These are phyloP conservation scores for Odonthalia washingtoniensis DNA, from an alignment of 31 red algal genomes.

Conservation along the genomic window DNA sequence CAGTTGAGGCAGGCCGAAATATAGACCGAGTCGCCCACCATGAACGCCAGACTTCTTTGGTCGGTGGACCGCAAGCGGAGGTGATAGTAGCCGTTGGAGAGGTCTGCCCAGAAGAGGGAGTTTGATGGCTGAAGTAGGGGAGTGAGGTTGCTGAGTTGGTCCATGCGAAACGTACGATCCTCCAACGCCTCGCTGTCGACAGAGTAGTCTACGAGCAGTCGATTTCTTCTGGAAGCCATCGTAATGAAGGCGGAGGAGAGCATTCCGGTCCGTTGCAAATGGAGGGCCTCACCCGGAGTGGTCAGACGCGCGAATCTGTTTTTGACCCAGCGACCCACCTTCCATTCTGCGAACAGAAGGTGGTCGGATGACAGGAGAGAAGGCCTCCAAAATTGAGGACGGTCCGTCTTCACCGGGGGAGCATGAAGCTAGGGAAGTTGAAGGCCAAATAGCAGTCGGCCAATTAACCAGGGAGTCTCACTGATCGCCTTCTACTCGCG, in stretches of 20 bases:
- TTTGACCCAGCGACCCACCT: neutral
- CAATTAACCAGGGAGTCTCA: no score
- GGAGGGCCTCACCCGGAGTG: neutral
- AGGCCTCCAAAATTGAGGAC: no score
- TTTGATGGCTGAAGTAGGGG: slow-evolving; percentile 32
- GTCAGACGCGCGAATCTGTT: neutral
- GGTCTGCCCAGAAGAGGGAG: slow-evolving; percentile 24
- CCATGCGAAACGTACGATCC: slow-evolving; percentile 26
- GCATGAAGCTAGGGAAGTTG: no score
- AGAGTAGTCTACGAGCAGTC: slow-evolving; percentile 34
- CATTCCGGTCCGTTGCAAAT: neutral
- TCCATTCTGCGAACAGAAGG: slow-evolving; percentile 4
- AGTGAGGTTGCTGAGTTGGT: slow-evolving; percentile 30
- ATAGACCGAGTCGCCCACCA: neutral
- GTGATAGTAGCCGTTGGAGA: slow-evolving; percentile 33
- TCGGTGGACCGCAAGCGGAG: slow-evolving; percentile 15
- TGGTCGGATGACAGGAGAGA: no score
- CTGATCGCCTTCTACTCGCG: no score
- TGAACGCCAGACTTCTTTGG: slow-evolving; percentile 35
- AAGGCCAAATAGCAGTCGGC: no score
- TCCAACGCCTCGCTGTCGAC: neutral
- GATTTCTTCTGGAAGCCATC: slow-evolving; percentile 9
- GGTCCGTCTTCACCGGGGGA: no score
- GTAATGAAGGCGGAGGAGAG: slow-evolving; percentile 13
- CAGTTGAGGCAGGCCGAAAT: slow-evolving; percentile 36